A percentile compares a stretch with the other conserved stretches of the same genome.
Conservation (phyloP, 768 basidiomycete species). For the Termitomyces eurrhizus region DNA sequence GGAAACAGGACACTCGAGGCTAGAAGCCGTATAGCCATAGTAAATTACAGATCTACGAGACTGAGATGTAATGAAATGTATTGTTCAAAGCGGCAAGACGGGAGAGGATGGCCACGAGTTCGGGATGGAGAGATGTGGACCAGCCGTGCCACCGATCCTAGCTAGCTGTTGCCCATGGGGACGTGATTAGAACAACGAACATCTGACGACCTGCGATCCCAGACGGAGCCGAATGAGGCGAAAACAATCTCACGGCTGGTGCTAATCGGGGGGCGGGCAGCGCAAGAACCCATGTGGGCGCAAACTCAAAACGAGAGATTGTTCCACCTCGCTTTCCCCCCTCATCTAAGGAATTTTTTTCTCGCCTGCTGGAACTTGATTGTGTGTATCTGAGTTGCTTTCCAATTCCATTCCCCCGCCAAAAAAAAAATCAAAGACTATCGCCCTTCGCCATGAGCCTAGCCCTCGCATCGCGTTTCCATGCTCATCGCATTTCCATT, state of each 20-base stretch:
- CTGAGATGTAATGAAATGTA: neutral
- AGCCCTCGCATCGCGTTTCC: neutral
- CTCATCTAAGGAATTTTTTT: neutral
- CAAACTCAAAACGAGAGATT: neutral
- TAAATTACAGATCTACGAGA: neutral
- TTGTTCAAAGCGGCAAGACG: neutral
- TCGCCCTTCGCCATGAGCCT: neutral
- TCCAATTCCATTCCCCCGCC: neutral
- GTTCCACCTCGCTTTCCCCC: neutral
- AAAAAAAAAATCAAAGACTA: neutral
- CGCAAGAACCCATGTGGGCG: neutral
- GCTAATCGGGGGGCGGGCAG: neutral
- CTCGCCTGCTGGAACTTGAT: neutral
- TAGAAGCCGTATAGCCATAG: neutral
- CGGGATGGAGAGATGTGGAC: neutral
- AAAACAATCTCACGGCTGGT: too few relatives aligned
- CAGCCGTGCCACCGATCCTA: neutral
- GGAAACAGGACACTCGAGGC: neutral
- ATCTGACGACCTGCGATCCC: neutral
- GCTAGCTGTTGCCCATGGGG: neutral
- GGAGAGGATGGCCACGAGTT: neutral
- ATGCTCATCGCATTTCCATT: neutral
- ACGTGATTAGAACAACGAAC: neutral
- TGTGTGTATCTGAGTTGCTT: neutral
- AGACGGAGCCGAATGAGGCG: neutral